Conservation (phyloP, 2,329 filamentous ascomycete genomes). For the Lasiodiplodia citricola region DNA sequence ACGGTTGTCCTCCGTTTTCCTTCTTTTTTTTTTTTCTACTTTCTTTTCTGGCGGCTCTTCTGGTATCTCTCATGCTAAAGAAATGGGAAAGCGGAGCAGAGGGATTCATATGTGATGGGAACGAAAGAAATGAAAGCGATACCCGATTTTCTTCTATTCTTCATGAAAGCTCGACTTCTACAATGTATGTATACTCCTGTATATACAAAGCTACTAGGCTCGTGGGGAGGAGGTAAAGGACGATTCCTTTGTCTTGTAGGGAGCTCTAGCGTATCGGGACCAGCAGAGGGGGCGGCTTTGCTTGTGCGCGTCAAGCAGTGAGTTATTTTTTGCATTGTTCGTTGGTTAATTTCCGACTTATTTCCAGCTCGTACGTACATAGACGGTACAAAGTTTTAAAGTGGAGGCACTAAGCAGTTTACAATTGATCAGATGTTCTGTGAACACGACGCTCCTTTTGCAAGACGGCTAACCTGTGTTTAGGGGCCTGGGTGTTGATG, state of each 20-base stretch:
- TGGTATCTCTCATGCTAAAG: not conserved
- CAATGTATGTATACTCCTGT: not conserved
- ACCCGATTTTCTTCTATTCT: constrained; percentile 13
- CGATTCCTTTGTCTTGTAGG: not conserved
- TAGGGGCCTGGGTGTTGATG: not conserved
- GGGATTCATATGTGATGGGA: not conserved
- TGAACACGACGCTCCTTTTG: too few species aligned
- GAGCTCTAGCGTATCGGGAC: not conserved
- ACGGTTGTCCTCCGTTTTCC: not conserved
- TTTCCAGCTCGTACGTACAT: not conserved
- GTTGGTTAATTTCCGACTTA: not conserved
- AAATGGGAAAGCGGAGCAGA: not conserved
- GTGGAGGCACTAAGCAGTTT: too few species aligned
- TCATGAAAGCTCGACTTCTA: not conserved
- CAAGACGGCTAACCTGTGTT: too few species aligned
- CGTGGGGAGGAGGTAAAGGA: not conserved
- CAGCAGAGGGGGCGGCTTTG: not conserved
- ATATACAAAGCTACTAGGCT: not conserved
- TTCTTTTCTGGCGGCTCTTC: not conserved
- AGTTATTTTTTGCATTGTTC: not conserved
- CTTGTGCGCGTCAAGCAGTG: not conserved
- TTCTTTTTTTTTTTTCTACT: not conserved
- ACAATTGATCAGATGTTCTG: too few species aligned
- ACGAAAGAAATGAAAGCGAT: constrained; percentile 22
- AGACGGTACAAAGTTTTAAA: not conserved